A percentile compares a stretch with the other conserved stretches of the same genome.
These are phyloP conservation scores for Hyphopichia burtonii DNA, from an alignment of 1,139 yeast genomes.

Conservation along the genomic window DNA sequence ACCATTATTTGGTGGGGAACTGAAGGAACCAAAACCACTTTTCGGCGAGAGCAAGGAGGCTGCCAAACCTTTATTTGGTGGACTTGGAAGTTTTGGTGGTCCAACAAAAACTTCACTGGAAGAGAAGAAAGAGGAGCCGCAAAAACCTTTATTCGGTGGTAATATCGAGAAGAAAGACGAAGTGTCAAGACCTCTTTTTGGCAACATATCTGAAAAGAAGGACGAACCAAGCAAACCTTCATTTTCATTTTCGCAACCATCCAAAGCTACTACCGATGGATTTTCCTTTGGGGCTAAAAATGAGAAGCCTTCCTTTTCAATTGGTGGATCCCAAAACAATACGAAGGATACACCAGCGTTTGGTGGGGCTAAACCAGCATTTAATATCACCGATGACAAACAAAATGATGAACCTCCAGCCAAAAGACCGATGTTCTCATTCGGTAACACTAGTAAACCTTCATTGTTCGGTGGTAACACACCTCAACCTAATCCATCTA, in stretches of 20 bases:
- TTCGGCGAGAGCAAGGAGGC: too few species aligned
- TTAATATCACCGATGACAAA: conserved; percentile 7
- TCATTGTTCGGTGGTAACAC: background rate
- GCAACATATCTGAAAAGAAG: background rate
- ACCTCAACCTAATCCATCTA: background rate
- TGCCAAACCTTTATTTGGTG: too few species aligned
- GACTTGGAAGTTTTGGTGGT: too few species aligned
- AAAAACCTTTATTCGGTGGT: background rate
- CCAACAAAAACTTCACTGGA: too few species aligned
- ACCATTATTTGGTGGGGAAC: background rate
- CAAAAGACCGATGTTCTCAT: conserved; percentile 11
- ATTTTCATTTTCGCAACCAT: background rate
- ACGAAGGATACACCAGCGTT: background rate
- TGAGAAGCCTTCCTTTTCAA: background rate
- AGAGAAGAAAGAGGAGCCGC: too few species aligned
- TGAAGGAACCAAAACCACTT: too few species aligned
- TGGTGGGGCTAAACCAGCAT: conserved; percentile 6
- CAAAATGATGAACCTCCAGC: background rate
- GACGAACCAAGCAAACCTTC: background rate
- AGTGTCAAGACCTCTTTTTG: background rate
- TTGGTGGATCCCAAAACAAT: background rate
- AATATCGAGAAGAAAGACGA: background rate
- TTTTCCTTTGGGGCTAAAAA: background rate
- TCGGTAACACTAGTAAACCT: conserved; percentile 9
- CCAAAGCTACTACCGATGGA: background rate